Base-by-base conservation (phyloP, 2,329 filamentous ascomycete species). In the Leptographium radiaticola region DNA sequence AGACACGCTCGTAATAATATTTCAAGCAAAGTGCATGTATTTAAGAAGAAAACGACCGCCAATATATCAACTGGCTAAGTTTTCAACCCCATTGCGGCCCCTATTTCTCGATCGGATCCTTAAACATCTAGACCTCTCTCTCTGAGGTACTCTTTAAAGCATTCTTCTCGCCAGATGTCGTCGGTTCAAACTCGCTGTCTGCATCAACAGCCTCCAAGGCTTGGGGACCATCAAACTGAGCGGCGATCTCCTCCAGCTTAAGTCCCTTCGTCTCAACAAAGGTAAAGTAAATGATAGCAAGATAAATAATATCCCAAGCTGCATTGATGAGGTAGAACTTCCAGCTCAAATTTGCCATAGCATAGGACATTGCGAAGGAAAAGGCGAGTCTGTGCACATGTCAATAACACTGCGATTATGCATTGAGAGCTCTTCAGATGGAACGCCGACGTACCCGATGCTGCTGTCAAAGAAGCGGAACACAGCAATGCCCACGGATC, bases 401-500 rank as follows among this genome's bases (percentile, higher is more conserved):
- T 11, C 16, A 31, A 5, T 12, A 34, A 1, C 13, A 8, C 12
- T 48, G 20, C 42, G 25, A 2, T 25, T 25, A 5, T 5, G 25
- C 25, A 25, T 25, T 25, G 25, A 25, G 2, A 25, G 25, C 25
- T 25, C 25, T 3, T 25, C 25, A 42, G 8, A 45, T 48, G 33
- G 47, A 53, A 38, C 2, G 12, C 12, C 20, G 34, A 59, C 60
- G 6, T 53, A 66, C 65, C 65, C 62, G 42, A 64, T 61, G n/a
- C 56, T 52, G 25, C 60, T 58, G 34, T 63, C 62, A 3, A 66
- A 52, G 50, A 64, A 60, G 36, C 61, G 59, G 50, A 64, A 66
- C 2, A 66, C 59, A 2, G 63, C 63, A 34, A 66, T 59, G 5
- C 66, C 65, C 0, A 60, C 62, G 1, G 65, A 61, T 7, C 67